Evolutionary conservation across 176 grass and related monocot species (phyloP), one percentile per base, ranked within the genome.

Genomic region (Ampelocalamus luodianensis): DNA sequence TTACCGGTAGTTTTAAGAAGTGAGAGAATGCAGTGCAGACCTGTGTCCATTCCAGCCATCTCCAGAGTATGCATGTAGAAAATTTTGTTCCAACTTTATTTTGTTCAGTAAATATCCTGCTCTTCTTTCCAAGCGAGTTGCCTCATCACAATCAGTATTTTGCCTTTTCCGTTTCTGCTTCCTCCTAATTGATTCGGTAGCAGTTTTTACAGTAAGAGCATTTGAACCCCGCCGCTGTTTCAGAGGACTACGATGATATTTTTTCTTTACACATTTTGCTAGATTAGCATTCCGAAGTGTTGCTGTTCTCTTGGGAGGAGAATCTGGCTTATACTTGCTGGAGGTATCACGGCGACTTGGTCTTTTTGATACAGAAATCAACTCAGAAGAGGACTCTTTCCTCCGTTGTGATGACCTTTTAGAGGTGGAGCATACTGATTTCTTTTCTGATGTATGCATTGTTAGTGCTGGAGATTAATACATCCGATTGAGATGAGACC

Each of bases 11-110:
- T 49, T 66, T 4, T 53, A 17, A 76, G 64, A 14, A 82, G 18
- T 72, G 34, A 85, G 58, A 86, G 66, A 79, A 79, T 36, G 68
- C 4, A 10, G 34, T 32, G 43, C 68, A 61, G 48, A 99, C 96
- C 96, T 99, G 43, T 89, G 90, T n/a, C 96, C 93, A 40, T 99
- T 99, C 96, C 96, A 99, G 37, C 96, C 96, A 84, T 99, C 96
- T 79, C 91, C 91, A 75, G 87, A 94, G 81, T 99, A 99, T 83
- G 96, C 96, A 71, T 99, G 93, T 46, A 99, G 79, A 44, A 99
- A 83, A 93, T 99, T 99, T 79, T 89, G 91, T 86, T 94, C 91
- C 26, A 72, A 68, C 79, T 99, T 99, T 67, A 98, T 98, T 81
- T 89, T 98, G 50, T 92, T 86, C 32, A 98, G 89, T 38, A 98